These are phyloP conservation scores for Exophiala sp. DNA, from an alignment of 2,329 filamentous ascomycete species.

Conservation along the genomic window DNA sequence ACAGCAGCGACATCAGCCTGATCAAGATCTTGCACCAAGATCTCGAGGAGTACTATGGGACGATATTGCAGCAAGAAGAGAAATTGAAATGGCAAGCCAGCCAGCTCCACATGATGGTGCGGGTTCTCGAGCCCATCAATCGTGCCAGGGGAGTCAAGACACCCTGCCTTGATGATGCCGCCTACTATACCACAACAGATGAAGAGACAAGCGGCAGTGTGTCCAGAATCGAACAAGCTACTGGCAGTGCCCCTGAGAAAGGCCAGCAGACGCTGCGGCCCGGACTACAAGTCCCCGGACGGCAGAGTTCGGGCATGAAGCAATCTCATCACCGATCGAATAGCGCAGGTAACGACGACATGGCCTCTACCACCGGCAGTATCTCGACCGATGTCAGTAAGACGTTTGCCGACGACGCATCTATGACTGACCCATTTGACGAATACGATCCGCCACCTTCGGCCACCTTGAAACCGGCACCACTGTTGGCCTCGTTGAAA, in stretches of 20 bases:
- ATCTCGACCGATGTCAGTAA: slow-evolving; percentile 6
- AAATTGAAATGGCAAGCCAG: slow-evolving; percentile 16
- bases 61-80: slow-evolving; percentile 20
- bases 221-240: neutral
- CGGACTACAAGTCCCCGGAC: no score
- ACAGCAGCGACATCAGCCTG: slow-evolving; percentile 19
- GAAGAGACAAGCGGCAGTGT: neutral
- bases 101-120: slow-evolving; percentile 22
- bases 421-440: slow-evolving; percentile 15
- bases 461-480: neutral
- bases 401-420: slow-evolving; percentile 7
- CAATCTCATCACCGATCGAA: slow-evolving; percentile 2
- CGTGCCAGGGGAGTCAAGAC: slow-evolving; percentile 7
- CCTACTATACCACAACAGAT: slow-evolving; percentile 1
- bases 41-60: slow-evolving; percentile 16
- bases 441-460: slow-evolving; percentile 10
- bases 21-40: slow-evolving; percentile 16
- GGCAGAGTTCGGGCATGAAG: no score
- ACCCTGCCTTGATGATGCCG: slow-evolving; percentile 4
- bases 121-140: slow-evolving; percentile 19
- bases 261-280: no score
- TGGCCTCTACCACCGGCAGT: neutral
- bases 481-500: neutral
- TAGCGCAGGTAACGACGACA: slow-evolving; percentile 7
- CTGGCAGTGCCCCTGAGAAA: no score